phyloP scores from a whole-genome alignment of 176 grass and related monocot species.

The Secale cereale region DNA sequence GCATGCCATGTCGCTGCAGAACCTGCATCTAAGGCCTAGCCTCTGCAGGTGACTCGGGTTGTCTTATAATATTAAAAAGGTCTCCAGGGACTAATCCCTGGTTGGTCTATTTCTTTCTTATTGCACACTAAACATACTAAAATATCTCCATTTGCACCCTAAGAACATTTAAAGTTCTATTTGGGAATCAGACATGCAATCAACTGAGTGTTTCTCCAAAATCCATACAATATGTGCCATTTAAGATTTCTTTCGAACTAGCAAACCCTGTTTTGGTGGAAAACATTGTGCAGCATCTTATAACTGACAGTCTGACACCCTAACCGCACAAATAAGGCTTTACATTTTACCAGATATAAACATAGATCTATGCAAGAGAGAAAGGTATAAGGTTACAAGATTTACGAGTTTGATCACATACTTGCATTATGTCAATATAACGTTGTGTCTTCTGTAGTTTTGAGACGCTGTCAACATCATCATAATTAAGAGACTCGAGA shows the following conservation, averaged over 20 bases:
- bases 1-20: neutral
- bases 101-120: neutral
- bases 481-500: constrained; percentile 55
- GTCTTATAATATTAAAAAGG: neutral
- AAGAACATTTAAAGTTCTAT: neutral
- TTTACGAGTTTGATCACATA: constrained; percentile 18
- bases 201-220: neutral
- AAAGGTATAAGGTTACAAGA: neutral
- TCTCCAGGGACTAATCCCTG: neutral
- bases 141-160: neutral
- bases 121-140: neutral
- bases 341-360: neutral
- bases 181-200: neutral
- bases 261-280: neutral
- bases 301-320: neutral
- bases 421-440: constrained; percentile 75
- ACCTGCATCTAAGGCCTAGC: neutral
- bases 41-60: neutral
- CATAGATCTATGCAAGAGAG: neutral
- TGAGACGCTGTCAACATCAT: constrained; percentile 66
- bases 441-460: constrained; percentile 61
- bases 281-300: neutral
- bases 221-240: neutral
- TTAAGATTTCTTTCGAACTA: neutral
- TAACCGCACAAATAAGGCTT: neutral